Percentiles rank a stretch among this genome's conserved stretches.
Evolutionary conservation across 495 filamentous ascomycete species (phyloP).

Genomic region (Niebla homalea): DNA sequence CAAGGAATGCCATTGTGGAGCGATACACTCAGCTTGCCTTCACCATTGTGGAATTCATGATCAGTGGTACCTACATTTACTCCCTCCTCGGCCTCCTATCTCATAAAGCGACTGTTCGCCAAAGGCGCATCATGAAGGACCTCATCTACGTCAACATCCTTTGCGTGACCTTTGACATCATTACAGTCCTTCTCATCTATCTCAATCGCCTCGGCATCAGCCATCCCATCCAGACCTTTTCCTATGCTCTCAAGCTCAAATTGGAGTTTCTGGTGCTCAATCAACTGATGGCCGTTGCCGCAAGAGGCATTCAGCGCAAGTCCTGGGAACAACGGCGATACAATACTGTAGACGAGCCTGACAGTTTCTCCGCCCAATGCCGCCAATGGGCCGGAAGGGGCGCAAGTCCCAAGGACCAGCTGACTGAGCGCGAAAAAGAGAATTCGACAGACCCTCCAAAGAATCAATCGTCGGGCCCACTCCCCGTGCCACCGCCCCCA

Average conservation of each 20-base stretch:
- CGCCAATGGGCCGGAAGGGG: neutral
- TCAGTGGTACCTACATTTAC: constrained; percentile 37
- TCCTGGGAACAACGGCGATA: constrained; percentile 9
- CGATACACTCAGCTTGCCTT: constrained; percentile 29
- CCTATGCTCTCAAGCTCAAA: constrained; percentile 26
- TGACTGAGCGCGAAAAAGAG: neutral
- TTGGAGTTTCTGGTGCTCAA: constrained; percentile 30
- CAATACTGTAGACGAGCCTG: neutral
- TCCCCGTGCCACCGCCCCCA: neutral
- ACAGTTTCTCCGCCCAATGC: neutral
- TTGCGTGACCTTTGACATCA: constrained; percentile 26
- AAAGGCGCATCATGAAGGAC: constrained; percentile 25
- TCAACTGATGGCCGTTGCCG: constrained; percentile 19
- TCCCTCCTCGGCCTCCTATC: constrained; percentile 21
- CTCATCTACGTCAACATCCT: constrained; percentile 32
- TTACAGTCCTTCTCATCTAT: constrained; percentile 9
- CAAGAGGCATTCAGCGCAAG: constrained; percentile 5
- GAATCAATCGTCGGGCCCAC: neutral
- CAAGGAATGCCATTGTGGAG: constrained; percentile 19
- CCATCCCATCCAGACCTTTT: constrained; percentile 21
- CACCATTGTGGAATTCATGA: constrained; percentile 32
- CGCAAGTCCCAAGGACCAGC: neutral
- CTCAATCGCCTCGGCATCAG: constrained; percentile 13
- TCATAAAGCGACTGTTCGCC: constrained; percentile 15
- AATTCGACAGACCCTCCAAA: neutral